Percentiles rank a stretch among this genome's conserved stretches.
These are phyloP conservation scores for Harrya chromipes DNA, from an alignment of 768 basidiomycete genomes.

Conservation along the genomic window DNA sequence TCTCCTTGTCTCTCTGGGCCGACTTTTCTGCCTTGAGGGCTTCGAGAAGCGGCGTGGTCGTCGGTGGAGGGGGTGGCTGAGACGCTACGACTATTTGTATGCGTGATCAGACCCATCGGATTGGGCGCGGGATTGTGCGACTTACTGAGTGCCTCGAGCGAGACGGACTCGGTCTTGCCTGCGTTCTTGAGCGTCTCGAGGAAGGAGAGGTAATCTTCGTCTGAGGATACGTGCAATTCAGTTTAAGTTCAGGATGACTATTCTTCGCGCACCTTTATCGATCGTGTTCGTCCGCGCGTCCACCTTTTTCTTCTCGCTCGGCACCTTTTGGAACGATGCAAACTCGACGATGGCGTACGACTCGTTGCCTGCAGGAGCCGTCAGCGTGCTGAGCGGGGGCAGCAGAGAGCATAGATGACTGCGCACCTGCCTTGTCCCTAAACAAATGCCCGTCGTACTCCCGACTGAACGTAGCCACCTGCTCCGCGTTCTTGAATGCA, in stretches of 20 bases:
- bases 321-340: constrained; percentile 87
- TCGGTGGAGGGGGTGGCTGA: constrained; percentile 60
- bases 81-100: constrained; percentile 49
- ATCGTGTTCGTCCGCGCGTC: constrained; percentile 87
- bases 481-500: constrained; percentile 76
- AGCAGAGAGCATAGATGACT: background rate
- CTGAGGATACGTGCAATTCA: constrained; percentile 34
- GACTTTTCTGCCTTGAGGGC: constrained; percentile 79
- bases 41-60: constrained; percentile 89
- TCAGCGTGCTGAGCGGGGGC: background rate
- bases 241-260: background rate
- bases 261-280: constrained; percentile 46
- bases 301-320: constrained; percentile 67
- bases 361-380: constrained; percentile 63
- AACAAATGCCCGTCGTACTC: constrained; percentile 93
- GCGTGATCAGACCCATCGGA: background rate
- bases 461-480: constrained; percentile 67
- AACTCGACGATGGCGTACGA: constrained; percentile 90
- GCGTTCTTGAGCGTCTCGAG: constrained; percentile 63
- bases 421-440: constrained; percentile 81
- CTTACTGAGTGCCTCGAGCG: constrained; percentile 64
- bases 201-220: constrained; percentile 84
- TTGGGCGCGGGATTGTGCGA: background rate
- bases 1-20: constrained; percentile 68
- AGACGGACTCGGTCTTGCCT: constrained; percentile 51